phyloP scores from a whole-genome alignment of 2,329 filamentous ascomycete genomes.

The Cercospora sp. region DNA sequence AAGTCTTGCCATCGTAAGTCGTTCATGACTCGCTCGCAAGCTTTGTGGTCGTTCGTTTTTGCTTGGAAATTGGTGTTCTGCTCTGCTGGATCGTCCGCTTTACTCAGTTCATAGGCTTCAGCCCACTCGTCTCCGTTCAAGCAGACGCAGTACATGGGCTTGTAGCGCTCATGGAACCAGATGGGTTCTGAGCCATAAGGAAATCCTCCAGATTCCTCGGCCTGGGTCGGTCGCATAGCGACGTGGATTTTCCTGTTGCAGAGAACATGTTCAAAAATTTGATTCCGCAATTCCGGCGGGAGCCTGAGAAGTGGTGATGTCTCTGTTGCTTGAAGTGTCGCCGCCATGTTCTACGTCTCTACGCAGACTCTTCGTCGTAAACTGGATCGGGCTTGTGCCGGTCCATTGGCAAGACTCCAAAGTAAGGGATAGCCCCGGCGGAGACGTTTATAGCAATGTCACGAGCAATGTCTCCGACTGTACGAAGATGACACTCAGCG shows the following conservation, averaged over 20 bases:
- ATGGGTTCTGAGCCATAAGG: neutral
- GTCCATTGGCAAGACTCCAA: neutral
- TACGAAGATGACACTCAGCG: neutral
- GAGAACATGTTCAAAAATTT: constrained; percentile 24
- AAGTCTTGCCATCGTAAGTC: constrained; percentile 21
- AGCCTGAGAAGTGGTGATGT: constrained; percentile 19
- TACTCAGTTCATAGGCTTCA: constrained; percentile 6
- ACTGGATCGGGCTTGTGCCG: neutral
- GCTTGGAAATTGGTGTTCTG: neutral
- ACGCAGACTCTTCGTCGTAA: neutral
- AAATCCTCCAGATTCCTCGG: constrained; percentile 16
- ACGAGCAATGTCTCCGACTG: no score
- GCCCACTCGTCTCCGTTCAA: neutral
- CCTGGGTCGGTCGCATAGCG: constrained; percentile 15
- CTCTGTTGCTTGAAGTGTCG: neutral
- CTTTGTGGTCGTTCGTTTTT: constrained; percentile 1
- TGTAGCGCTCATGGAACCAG: constrained; percentile 6
- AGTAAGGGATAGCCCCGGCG: neutral
- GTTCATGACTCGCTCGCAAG: constrained; percentile 18
- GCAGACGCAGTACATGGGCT: constrained; percentile 21
- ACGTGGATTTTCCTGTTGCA: constrained; percentile 20
- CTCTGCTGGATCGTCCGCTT: neutral
- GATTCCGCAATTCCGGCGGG: constrained; percentile 20
- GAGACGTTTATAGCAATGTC: neutral
- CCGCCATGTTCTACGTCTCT: neutral